A percentile compares a stretch with the other conserved stretches of the same genome.
Conservation (phyloP, 1,284 basidiomycete species). For the Microbotryum saponariae region DNA sequence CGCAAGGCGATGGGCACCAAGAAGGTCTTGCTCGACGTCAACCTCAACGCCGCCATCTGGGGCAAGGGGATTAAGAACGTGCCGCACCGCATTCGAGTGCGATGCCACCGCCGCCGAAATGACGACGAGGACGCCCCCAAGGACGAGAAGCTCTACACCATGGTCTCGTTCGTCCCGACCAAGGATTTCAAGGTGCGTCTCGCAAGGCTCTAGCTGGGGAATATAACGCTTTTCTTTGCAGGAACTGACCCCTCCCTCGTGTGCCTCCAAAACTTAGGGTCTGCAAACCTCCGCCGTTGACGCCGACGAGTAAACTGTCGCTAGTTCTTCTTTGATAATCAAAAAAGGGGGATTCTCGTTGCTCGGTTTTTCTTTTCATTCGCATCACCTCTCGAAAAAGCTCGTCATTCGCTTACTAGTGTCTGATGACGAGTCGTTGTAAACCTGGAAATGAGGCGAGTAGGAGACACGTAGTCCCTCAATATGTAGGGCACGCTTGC, state of each 20-base stretch:
- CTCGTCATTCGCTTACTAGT: too few species aligned
- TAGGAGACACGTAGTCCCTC: too few species aligned
- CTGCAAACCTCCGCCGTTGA: conserved; percentile 75
- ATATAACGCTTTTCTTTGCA: conserved; percentile 1
- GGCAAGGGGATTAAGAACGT: conserved; percentile 79
- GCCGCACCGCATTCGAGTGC: conserved; percentile 78
- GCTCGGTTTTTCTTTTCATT: neutral
- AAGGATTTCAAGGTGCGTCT: conserved; percentile 60
- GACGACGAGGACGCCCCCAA: conserved; percentile 29
- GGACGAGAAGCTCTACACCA: conserved; percentile 89
- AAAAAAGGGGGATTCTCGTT: neutral
- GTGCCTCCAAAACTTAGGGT: conserved; percentile 48
- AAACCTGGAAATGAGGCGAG: too few species aligned
- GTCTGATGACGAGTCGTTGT: too few species aligned
- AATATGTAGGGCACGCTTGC: too few species aligned
- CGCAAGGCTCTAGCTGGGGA: conserved; percentile 39
- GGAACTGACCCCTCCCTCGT: neutral
- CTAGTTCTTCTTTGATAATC: neutral
- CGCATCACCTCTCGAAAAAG: too few species aligned
- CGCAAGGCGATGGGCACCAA: conserved; percentile 86
- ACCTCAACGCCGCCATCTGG: conserved; percentile 90
- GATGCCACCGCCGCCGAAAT: conserved; percentile 71
- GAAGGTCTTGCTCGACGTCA: conserved; percentile 85
- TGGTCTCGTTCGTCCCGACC: conserved; percentile 67
- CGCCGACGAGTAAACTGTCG: conserved; percentile 37